Evolutionary conservation across 2,329 filamentous ascomycete genomes (phyloP).

Genomic region (Whalleya microplaca): DNA sequence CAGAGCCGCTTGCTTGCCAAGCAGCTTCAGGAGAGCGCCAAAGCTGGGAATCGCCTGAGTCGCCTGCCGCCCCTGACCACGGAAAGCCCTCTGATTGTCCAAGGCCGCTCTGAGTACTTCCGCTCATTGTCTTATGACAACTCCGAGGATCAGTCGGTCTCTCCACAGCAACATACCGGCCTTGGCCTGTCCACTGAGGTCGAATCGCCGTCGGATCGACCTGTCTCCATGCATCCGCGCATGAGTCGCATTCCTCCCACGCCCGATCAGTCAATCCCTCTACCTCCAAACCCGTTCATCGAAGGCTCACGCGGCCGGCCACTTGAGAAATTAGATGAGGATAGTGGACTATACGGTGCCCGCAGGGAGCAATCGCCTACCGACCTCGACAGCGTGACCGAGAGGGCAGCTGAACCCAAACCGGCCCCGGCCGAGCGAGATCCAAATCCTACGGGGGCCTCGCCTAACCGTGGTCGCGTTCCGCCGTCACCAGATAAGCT

Average conservation of each 20-base stretch:
- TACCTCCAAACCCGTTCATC: conserved; percentile 45
- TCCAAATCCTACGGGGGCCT: conserved; percentile 40
- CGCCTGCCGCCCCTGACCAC: conserved; percentile 82
- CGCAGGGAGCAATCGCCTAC: conserved; percentile 63
- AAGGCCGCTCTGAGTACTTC: conserved; percentile 80
- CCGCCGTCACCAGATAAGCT: conserved; percentile 50
- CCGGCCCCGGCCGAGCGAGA: conserved; percentile 38
- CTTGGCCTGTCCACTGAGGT: conserved; percentile 58
- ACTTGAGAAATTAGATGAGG: conserved; percentile 44
- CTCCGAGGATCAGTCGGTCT: conserved; percentile 51
- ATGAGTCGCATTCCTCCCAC: conserved; percentile 67
- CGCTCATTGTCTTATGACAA: conserved; percentile 72
- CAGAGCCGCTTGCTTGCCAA: conserved; percentile 87
- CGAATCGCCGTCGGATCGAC: conserved; percentile 60
- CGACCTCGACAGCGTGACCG: conserved; percentile 47
- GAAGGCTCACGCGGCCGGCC: conserved; percentile 47
- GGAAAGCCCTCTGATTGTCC: conserved; percentile 75
- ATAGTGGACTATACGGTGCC: conserved; percentile 53
- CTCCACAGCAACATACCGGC: conserved; percentile 43
- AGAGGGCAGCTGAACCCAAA: conserved; percentile 24
- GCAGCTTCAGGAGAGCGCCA: conserved; percentile 80
- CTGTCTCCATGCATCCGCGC: conserved; percentile 74
- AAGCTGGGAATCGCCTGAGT: conserved; percentile 78
- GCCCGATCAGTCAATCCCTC: conserved; percentile 51
- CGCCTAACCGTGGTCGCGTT: conserved; percentile 39